Base-by-base conservation (phyloP, 208 protist species). In the Trypanosoma scelopori region DNA sequence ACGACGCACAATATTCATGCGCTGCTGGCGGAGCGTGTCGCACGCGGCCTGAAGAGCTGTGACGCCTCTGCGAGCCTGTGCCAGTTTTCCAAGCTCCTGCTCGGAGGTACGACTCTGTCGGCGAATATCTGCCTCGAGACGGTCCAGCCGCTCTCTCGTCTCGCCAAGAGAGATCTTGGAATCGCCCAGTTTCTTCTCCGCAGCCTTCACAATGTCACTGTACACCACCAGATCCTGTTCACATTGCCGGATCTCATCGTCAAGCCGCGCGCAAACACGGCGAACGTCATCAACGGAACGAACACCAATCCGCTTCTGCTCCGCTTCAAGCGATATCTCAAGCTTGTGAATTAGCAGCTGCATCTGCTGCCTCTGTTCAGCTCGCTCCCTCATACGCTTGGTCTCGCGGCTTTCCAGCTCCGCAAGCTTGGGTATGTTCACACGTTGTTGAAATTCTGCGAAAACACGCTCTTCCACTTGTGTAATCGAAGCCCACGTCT, bases 391-490 rank as follows among this genome's bases (percentile, higher is more conserved):
- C 20, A 67, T 56, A 27, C 70, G 51, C 39, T 84, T 57, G 25
- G 61, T 71, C 58, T 94, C 62, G 61, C 72, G 37, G 20, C 84
- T 79, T 74, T 99, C 97, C 42, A 96, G 86, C 42, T 97, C 85
- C 57, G 84, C 65, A 42, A 99, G 81, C 55, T 97, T 92, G 0
- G 76, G 65, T 0, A 99, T 73, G 35, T 91, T 81, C 28, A 98
- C 79, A 47, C 62, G 74, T 45, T 83, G 67, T 60, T 95, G 85
- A 68, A 99, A 98, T 11, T 83, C 85, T 11, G 61, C 74, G 69
- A 99, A 98, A 11, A 98, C 63, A 47, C 71, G 68, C 3, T 88
- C 82, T 74, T 98, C 96, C 0, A 92, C 71, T 18, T 65, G 51
- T 41, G 76, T 64, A 43, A 98, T 93, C 20, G 82, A 49, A 35